Conservation (phyloP, 176 grass and related monocot genomes). For the Zoysia pacifica region DNA sequence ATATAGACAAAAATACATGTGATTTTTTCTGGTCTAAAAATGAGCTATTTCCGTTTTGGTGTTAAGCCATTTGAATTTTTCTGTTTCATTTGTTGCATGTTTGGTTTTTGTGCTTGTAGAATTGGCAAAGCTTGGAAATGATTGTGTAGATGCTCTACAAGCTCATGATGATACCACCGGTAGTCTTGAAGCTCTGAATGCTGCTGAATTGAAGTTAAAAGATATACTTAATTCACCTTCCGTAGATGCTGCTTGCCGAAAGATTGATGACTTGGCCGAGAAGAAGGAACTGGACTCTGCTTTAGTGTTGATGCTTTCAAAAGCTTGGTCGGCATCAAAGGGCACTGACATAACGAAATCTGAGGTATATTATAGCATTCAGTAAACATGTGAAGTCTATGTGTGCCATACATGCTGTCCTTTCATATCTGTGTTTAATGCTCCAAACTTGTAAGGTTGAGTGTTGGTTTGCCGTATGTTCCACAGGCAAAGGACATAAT, state of each 20-base stretch:
- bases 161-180: constrained; percentile 69
- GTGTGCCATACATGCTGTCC: constrained; percentile 5
- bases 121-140: constrained; percentile 77
- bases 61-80: not conserved
- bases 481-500: constrained; percentile 71
- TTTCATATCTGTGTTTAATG: not conserved
- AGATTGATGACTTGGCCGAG: constrained; percentile 85
- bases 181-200: constrained; percentile 63
- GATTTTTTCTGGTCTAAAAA: not conserved
- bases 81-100: not conserved
- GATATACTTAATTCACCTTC: constrained; percentile 81
- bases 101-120: constrained; percentile 48
- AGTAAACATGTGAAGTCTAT: not conserved
- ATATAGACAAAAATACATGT: not conserved
- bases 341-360: constrained; percentile 78
- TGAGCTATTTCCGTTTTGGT: not conserved
- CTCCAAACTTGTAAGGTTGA: not conserved
- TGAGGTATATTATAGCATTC: constrained; percentile 55
- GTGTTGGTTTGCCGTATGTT: constrained; percentile 21
- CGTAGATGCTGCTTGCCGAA: constrained; percentile 67
- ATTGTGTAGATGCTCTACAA: constrained; percentile 75
- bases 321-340: constrained; percentile 90
- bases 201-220: constrained; percentile 75
- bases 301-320: constrained; percentile 70
- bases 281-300: constrained; percentile 87